A percentile compares a stretch with the other conserved stretches of the same genome.
Conservation (phyloP, 2,329 filamentous ascomycete species). For the Aspergillus ochraceus region DNA sequence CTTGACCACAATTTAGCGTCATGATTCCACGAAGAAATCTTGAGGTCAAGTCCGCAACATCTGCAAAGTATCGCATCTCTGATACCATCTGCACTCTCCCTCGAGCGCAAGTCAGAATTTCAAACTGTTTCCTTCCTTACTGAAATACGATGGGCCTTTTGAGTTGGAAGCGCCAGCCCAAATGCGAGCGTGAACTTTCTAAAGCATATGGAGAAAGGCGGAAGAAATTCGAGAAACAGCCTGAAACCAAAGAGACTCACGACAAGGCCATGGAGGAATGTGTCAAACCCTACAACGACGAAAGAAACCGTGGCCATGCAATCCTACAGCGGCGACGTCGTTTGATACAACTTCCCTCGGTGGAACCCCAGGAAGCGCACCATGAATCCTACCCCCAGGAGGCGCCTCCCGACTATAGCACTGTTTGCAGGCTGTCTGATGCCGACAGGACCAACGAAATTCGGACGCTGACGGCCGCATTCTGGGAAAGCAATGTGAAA, state of each 20-base stretch:
- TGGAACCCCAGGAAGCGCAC: not conserved
- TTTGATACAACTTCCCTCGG: not conserved
- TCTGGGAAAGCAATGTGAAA: not conserved
- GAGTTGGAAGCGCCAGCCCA: not conserved
- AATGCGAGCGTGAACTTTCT: not conserved
- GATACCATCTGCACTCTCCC: too few relatives aligned
- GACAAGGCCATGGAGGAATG: not conserved
- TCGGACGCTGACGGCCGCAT: not conserved
- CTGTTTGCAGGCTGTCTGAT: not conserved
- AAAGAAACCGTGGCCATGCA: not conserved
- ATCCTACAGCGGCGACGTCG: not conserved
- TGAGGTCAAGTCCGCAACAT: too few relatives aligned
- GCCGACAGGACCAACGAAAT: not conserved
- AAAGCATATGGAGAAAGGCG: not conserved
- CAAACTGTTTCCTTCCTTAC: too few relatives aligned
- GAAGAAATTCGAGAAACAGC: not conserved
- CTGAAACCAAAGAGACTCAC: too few relatives aligned
- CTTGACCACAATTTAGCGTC: too few relatives aligned
- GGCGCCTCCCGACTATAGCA: not conserved
- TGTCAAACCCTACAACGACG: not conserved
- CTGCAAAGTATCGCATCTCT: too few relatives aligned
- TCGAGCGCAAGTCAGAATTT: too few relatives aligned
- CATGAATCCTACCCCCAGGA: not conserved
- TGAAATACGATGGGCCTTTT: not conserved
- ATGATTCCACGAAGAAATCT: too few relatives aligned